Percentiles rank a stretch among this genome's conserved stretches.
Conservation (phyloP, 2,329 filamentous ascomycete genomes). For the Claviceps africana region DNA sequence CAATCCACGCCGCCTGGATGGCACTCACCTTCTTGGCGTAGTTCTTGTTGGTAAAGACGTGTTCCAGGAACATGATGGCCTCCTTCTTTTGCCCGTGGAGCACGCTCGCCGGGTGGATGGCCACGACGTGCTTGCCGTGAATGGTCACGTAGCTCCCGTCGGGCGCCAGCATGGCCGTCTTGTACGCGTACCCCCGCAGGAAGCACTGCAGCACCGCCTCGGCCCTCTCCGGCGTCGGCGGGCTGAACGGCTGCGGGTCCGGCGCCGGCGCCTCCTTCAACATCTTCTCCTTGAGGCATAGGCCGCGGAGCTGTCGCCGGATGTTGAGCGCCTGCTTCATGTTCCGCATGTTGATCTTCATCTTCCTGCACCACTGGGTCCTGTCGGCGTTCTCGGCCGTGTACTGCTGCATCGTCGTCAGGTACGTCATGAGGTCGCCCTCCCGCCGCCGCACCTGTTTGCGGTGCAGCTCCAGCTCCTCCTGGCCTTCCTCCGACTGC, state of each 20-base stretch:
- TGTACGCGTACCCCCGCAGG: slow-evolving; percentile 44
- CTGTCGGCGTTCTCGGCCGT: slow-evolving; percentile 41
- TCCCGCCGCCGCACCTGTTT: slow-evolving; percentile 46
- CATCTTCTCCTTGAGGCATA: slow-evolving; percentile 40
- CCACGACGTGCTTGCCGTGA: slow-evolving; percentile 44
- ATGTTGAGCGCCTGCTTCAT: slow-evolving; percentile 51
- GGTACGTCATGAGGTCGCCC: slow-evolving; percentile 50
- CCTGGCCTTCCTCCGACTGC: slow-evolving; percentile 40
- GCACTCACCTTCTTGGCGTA: slow-evolving; percentile 53
- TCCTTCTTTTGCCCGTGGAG: slow-evolving; percentile 49
- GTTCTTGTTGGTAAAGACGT: slow-evolving; percentile 52
- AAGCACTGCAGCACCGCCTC: slow-evolving; percentile 46
- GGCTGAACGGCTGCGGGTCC: slow-evolving; percentile 43
- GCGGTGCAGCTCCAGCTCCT: slow-evolving; percentile 38
- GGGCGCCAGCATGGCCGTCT: slow-evolving; percentile 45
- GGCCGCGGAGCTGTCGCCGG: slow-evolving; percentile 43
- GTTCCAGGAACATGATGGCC: slow-evolving; percentile 55
- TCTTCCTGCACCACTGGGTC: slow-evolving; percentile 42
- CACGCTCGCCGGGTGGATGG: slow-evolving; percentile 49
- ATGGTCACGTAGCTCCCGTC: slow-evolving; percentile 48
- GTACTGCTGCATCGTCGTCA: slow-evolving; percentile 50
- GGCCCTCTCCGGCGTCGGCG: slow-evolving; percentile 38
- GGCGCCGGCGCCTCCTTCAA: slow-evolving; percentile 29
- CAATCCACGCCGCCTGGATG: slow-evolving; percentile 46
- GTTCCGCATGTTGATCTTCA: slow-evolving; percentile 43